Percentiles rank a stretch among this genome's conserved stretches.
phyloP scores from a whole-genome alignment of 495 filamentous ascomycete genomes.

The Penicillium malachiteum region DNA sequence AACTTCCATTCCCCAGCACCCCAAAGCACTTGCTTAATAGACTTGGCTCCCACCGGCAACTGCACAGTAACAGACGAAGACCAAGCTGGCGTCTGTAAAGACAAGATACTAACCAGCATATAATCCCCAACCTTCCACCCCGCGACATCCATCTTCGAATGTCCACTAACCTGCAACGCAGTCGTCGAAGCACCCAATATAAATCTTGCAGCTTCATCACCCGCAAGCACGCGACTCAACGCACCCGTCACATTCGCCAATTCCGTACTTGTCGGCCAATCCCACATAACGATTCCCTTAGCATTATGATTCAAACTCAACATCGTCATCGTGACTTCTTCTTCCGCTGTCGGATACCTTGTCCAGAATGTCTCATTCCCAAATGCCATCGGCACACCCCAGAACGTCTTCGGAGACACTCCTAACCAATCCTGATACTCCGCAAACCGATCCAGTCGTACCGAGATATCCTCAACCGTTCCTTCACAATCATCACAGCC shows the following conservation, averaged over 20 bases:
- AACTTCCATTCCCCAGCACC: slow-evolving; percentile 12
- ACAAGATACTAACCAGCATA: slow-evolving; percentile 20
- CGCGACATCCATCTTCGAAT: slow-evolving; percentile 17
- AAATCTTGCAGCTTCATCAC: slow-evolving; percentile 12
- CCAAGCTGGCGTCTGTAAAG: slow-evolving; percentile 16
- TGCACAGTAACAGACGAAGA: slow-evolving; percentile 4
- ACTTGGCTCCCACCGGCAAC: slow-evolving; percentile 3
- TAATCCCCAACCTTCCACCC: slow-evolving; percentile 13
- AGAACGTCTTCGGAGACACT: slow-evolving; percentile 49
- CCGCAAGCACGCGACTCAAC: slow-evolving; percentile 21
- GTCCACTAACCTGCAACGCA: slow-evolving; percentile 6
- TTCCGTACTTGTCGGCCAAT: slow-evolving; percentile 25
- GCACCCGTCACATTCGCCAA: slow-evolving; percentile 20
- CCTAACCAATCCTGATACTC: slow-evolving; percentile 31
- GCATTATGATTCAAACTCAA: slow-evolving; percentile 63
- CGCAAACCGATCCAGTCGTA: slow-evolving; percentile 50
- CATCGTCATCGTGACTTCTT: slow-evolving; percentile 60
- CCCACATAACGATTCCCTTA: slow-evolving; percentile 47
- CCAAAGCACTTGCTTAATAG: slow-evolving; percentile 11
- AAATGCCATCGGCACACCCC: slow-evolving; percentile 65
- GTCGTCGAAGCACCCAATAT: slow-evolving; percentile 17
- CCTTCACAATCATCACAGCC: slow-evolving; percentile 69
- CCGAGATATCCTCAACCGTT: slow-evolving; percentile 53
- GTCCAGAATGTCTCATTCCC: slow-evolving; percentile 61
- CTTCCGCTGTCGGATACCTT: slow-evolving; percentile 52